Conservation (phyloP, 352 stramenopile genomes). For the Pythium inflatum region DNA sequence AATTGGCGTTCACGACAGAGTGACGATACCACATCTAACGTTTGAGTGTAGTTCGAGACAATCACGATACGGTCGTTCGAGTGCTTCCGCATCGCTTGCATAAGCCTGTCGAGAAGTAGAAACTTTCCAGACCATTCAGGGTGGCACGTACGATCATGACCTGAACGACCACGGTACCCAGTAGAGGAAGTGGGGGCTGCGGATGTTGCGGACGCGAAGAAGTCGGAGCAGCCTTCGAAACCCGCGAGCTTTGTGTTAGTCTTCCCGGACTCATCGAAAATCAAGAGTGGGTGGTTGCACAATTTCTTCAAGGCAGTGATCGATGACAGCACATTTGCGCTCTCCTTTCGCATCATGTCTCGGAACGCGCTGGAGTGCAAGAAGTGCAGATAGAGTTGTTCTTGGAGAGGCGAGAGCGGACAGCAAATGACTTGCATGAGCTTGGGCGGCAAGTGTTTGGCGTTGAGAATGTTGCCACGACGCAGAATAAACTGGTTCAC, state of each 20-base stretch:
- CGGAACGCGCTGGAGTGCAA: slow-evolving; percentile 94
- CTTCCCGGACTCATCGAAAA: slow-evolving; percentile 88
- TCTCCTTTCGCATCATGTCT: slow-evolving; percentile 96
- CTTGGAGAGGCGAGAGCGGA: slow-evolving; percentile 95
- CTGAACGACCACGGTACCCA: slow-evolving; percentile 38
- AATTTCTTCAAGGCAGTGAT: slow-evolving; percentile 96
- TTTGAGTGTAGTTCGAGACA: slow-evolving; percentile 98
- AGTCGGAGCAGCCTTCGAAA: slow-evolving; percentile 75
- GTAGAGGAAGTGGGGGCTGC: slow-evolving; percentile 4
- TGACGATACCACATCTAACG: slow-evolving; percentile 81
- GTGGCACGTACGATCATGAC: slow-evolving; percentile 70
- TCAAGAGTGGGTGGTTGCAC: slow-evolving; percentile 97
- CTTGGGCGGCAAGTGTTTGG: slow-evolving; percentile 97
- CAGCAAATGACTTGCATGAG: slow-evolving; percentile 99
- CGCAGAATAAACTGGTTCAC: slow-evolving; percentile 99
- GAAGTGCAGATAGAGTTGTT: slow-evolving; percentile 97
- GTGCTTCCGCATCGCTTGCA: slow-evolving; percentile 95
- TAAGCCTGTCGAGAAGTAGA: slow-evolving; percentile 95
- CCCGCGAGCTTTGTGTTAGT: slow-evolving; percentile 80
- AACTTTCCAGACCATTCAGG: slow-evolving; percentile 90
- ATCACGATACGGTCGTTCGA: slow-evolving; percentile 98
- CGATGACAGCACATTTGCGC: slow-evolving; percentile 84
- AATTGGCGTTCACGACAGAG: slow-evolving; percentile 81
- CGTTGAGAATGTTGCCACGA: slow-evolving; percentile 98
- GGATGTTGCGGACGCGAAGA: slow-evolving; percentile 53